These are phyloP conservation scores for Hepatocystis sp. DNA, from an alignment of 169 alveolate genomes.

Conservation along the genomic window DNA sequence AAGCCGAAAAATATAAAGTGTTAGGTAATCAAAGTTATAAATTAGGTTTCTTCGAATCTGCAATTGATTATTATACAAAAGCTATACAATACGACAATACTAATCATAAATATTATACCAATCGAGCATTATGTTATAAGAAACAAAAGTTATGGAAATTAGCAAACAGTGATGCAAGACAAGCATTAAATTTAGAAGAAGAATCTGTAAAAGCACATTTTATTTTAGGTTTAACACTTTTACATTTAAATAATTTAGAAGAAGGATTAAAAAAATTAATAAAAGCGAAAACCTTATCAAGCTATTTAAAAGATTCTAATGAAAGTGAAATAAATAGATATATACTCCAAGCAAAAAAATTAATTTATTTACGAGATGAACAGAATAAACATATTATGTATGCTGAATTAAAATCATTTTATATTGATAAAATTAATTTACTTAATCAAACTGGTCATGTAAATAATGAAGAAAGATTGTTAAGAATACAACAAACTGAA, in stretches of 20 bases:
- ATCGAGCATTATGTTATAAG: slow-evolving; percentile 90
- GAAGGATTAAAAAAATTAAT: slow-evolving; percentile 85
- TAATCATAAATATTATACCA: slow-evolving; percentile 86
- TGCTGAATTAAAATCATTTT: slow-evolving; percentile 63
- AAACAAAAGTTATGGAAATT: slow-evolving; percentile 83
- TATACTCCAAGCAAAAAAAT: slow-evolving; percentile 81
- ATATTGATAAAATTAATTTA: slow-evolving; percentile 61
- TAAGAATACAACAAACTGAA: slow-evolving; percentile 78
- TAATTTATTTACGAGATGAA: slow-evolving; percentile 80
- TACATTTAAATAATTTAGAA: slow-evolving; percentile 84
- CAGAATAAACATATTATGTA: slow-evolving; percentile 72
- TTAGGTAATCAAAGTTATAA: slow-evolving; percentile 89
- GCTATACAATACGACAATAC: slow-evolving; percentile 85
- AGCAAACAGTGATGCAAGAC: slow-evolving; percentile 86
- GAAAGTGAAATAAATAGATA: slow-evolving; percentile 83
- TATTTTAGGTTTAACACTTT: slow-evolving; percentile 87
- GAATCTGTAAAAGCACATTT: slow-evolving; percentile 89
- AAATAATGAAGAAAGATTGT: slow-evolving; percentile 74
- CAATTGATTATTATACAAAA: slow-evolving; percentile 87
- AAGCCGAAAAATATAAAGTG: slow-evolving; percentile 81
- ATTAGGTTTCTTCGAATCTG: slow-evolving; percentile 87
- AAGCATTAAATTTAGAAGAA: slow-evolving; percentile 86
- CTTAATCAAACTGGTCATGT: slow-evolving; percentile 61
- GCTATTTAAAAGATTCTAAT: slow-evolving; percentile 82
- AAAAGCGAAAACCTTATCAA: slow-evolving; percentile 84